Conservation (phyloP, 2,329 filamentous ascomycete genomes). For the Pyrenophora seminiperda region DNA sequence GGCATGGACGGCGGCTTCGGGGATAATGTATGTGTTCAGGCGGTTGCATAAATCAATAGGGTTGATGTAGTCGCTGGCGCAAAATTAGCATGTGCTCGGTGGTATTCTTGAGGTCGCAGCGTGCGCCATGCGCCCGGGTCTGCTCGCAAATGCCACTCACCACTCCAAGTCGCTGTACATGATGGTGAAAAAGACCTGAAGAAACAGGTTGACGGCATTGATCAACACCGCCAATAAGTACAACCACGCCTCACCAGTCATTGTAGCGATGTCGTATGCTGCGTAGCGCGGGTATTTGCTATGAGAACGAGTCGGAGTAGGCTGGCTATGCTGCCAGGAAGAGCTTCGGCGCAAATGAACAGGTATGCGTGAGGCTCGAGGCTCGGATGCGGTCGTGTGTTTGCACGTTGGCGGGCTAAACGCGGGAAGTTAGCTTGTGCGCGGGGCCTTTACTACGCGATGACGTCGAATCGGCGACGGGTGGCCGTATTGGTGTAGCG, state of each 20-base stretch:
- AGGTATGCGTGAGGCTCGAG: constrained; percentile 19
- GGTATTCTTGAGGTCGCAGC: neutral
- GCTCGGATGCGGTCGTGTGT: constrained; percentile 42
- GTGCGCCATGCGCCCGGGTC: neutral
- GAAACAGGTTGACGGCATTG: constrained; percentile 99
- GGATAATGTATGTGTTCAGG: constrained; percentile 98
- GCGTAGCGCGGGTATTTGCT: constrained; percentile 25
- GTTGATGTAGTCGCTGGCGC: constrained; percentile 94
- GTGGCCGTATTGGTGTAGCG: constrained; percentile 6
- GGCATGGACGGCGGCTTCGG: constrained; percentile 95
- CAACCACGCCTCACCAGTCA: constrained; percentile 98
- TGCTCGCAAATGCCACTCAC: constrained; percentile 61
- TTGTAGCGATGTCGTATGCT: constrained; percentile 55
- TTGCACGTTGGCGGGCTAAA: constrained; percentile 40
- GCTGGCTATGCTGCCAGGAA: constrained; percentile 17
- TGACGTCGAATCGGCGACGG: constrained; percentile 28
- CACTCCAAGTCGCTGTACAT: constrained; percentile 99
- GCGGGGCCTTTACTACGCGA: constrained; percentile 33
- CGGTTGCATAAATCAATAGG: constrained; percentile 99
- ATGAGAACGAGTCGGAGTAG: constrained; percentile 11
- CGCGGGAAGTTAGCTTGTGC: constrained; percentile 43
- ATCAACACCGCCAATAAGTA: constrained; percentile 97
- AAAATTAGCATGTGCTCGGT: constrained; percentile 38
- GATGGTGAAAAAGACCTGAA: constrained; percentile 99
- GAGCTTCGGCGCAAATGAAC: constrained; percentile 20